Conservation (phyloP, 2,329 filamentous ascomycete genomes). For the Clonostachys rhizophaga region DNA sequence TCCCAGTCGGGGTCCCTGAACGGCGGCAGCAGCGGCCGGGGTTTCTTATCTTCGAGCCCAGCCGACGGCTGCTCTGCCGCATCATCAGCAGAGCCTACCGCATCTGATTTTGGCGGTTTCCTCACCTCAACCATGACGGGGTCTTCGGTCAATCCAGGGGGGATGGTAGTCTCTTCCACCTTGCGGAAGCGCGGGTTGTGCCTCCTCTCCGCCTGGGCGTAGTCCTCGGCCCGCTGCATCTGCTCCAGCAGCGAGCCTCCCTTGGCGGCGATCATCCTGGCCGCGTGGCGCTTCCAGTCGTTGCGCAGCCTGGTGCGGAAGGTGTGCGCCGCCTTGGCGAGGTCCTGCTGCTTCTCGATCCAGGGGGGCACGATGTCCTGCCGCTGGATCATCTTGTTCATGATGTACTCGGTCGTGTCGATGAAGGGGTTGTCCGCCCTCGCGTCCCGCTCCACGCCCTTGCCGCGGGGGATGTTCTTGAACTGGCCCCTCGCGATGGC, state of each 20-base stretch:
- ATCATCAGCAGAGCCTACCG: not conserved
- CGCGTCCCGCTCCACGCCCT: conserved; percentile 74
- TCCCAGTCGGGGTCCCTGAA: conserved; percentile 82
- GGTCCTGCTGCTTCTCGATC: conserved; percentile 98
- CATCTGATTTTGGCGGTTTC: conserved; percentile 18
- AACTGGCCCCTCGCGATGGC: conserved; percentile 92
- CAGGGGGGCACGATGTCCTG: conserved; percentile 95
- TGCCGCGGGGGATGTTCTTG: conserved; percentile 72
- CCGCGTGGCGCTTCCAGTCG: conserved; percentile 83
- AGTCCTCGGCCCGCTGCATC: conserved; percentile 64
- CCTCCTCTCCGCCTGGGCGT: conserved; percentile 68
- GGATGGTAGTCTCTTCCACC: conserved; percentile 39
- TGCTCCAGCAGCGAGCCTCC: conserved; percentile 74
- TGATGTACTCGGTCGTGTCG: conserved; percentile 94
- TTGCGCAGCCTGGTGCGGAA: conserved; percentile 73
- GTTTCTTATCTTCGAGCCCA: conserved; percentile 4
- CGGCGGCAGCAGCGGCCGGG: conserved; percentile 39
- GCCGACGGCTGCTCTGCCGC: not conserved
- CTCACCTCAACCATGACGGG: conserved; percentile 40
- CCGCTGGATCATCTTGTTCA: conserved; percentile 97
- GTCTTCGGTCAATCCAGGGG: conserved; percentile 42
- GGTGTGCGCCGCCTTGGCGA: conserved; percentile 60
- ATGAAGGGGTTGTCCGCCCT: conserved; percentile 84
- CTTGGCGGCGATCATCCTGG: conserved; percentile 69
- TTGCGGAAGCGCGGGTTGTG: conserved; percentile 49